Conservation (phyloP, 2,329 filamentous ascomycete genomes). For the Penicillium sp. region DNA sequence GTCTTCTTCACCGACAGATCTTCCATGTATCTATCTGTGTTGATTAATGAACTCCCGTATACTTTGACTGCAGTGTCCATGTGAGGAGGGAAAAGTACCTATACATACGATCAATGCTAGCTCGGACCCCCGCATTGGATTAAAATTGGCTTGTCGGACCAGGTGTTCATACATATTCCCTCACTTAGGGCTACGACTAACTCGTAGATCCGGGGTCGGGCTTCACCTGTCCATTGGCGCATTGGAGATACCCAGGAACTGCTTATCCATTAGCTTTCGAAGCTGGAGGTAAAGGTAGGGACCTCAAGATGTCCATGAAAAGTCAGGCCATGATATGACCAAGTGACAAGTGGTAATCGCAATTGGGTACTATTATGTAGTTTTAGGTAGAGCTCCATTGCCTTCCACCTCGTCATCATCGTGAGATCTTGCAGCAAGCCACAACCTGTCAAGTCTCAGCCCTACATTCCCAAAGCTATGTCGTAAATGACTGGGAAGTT, state of each 20-base stretch:
- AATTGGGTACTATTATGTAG: too few relatives aligned
- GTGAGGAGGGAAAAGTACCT: too few relatives aligned
- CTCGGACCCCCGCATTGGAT: constrained; percentile 1
- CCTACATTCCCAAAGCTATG: neutral
- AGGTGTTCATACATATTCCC: neutral
- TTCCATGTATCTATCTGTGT: too few relatives aligned
- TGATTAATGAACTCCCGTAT: neutral
- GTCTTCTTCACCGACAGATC: neutral
- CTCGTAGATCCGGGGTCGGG: neutral
- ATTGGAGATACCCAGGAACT: too few relatives aligned
- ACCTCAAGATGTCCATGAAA: too few relatives aligned
- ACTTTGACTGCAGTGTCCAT: neutral
- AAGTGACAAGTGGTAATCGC: too few relatives aligned
- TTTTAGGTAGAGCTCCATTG: too few relatives aligned
- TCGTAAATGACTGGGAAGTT: too few relatives aligned
- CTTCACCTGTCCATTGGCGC: too few relatives aligned
- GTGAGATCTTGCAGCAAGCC: neutral
- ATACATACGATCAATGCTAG: neutral
- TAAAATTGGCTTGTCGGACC: neutral
- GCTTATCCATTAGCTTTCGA: neutral
- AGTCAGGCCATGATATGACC: too few relatives aligned
- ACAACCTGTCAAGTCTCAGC: neutral
- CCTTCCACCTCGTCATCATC: neutral
- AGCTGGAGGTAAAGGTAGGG: neutral
- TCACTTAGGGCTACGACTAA: neutral